phyloP scores from a whole-genome alignment of 805 yeast genomes.

The Suhomyces sp. region DNA sequence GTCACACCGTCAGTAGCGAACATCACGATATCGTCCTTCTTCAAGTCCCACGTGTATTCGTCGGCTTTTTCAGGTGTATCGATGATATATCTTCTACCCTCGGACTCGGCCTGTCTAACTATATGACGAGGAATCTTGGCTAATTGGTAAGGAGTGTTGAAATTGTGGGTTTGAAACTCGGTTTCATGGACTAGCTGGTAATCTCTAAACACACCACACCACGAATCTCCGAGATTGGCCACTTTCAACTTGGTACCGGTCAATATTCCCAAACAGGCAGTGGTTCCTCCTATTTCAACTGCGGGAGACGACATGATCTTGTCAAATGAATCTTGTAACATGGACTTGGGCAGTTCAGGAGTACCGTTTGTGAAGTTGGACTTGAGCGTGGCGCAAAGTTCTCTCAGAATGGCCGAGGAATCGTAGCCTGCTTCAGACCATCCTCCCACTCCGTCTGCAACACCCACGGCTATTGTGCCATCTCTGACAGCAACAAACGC shows the following conservation, averaged over 20 bases:
- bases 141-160: slow-evolving; percentile 90
- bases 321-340: slow-evolving; percentile 57
- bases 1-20: slow-evolving; percentile 94
- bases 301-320: slow-evolving; percentile 50
- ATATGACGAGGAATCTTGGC: slow-evolving; percentile 74
- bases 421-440: slow-evolving; percentile 93
- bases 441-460: slow-evolving; percentile 97
- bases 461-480: slow-evolving; percentile 61
- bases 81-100: slow-evolving; percentile 62
- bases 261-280: slow-evolving; percentile 81
- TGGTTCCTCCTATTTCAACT: slow-evolving; percentile 89
- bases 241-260: slow-evolving; percentile 56
- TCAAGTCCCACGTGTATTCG: slow-evolving; percentile 58
- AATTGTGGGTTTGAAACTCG: slow-evolving; percentile 75
- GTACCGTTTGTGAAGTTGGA: slow-evolving; percentile 24
- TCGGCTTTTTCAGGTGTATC: slow-evolving; percentile 72
- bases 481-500: slow-evolving; percentile 50
- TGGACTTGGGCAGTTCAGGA: slow-evolving; percentile 37
- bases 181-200: slow-evolving; percentile 62
- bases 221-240: slow-evolving; percentile 91
- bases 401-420: slow-evolving; percentile 82
- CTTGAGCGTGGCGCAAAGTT: slow-evolving; percentile 60
- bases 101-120: slow-evolving; percentile 48
- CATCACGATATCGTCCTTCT: slow-evolving; percentile 70
- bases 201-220: slow-evolving; percentile 82